Percentiles rank a stretch among this genome's conserved stretches.
Conservation (phyloP, 768 basidiomycete genomes). For the Calocybe gangraenosa region DNA sequence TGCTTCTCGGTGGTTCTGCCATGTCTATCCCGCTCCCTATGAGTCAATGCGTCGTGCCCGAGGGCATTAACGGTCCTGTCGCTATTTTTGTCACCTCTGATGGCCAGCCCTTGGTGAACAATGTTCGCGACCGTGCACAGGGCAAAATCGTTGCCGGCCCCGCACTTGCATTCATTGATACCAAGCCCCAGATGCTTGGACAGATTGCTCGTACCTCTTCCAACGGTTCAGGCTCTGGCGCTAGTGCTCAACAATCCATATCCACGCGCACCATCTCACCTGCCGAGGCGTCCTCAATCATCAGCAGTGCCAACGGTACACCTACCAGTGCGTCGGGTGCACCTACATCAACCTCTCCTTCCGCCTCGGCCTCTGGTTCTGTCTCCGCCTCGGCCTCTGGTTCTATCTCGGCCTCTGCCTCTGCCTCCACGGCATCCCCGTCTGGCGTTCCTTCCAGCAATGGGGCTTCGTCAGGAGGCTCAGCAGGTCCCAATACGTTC, state of each 20-base stretch:
- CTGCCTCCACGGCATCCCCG: constrained; percentile 12
- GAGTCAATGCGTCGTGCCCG: constrained; percentile 58
- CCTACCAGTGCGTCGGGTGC: constrained; percentile 15
- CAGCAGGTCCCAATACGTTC: constrained; percentile 33
- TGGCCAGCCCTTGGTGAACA: constrained; percentile 57
- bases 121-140: constrained; percentile 52
- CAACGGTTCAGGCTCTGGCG: not conserved
- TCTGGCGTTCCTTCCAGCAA: constrained; percentile 16
- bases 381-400: too few species aligned
- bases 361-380: too few species aligned
- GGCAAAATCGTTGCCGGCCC: constrained; percentile 69
- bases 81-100: constrained; percentile 67
- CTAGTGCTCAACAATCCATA: constrained; percentile 6
- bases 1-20: constrained; percentile 61
- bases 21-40: constrained; percentile 57
- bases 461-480: constrained; percentile 13
- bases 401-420: not conserved
- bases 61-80: constrained; percentile 68
- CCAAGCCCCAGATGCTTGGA: constrained; percentile 46
- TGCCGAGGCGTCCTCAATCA: constrained; percentile 20
- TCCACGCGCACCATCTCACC: constrained; percentile 19
- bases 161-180: constrained; percentile 62
- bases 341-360: constrained; percentile 15
- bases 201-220: constrained; percentile 33
- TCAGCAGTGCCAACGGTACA: constrained; percentile 16